phyloP scores from a whole-genome alignment of 371 early-diverging fungal genomes.

The Dichotomocladium elegans region DNA sequence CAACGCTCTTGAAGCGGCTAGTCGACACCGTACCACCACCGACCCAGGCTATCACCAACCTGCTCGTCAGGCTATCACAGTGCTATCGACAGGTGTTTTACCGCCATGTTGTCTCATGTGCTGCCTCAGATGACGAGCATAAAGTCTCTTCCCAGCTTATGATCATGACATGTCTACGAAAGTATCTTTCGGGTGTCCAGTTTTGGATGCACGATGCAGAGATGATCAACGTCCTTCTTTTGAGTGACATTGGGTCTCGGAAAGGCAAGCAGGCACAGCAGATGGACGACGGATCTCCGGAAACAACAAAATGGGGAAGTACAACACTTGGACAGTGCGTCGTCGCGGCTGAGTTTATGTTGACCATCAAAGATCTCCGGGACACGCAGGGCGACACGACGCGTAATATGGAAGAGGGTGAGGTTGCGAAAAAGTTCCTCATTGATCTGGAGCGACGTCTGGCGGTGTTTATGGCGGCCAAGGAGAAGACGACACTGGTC shows the following conservation, averaged over 20 bases:
- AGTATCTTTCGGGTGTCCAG: conserved; percentile 54
- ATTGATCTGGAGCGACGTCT: conserved; percentile 61
- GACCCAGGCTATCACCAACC: conserved; percentile 27
- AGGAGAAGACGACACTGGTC: conserved; percentile 49
- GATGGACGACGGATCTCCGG: background rate
- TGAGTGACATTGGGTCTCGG: conserved; percentile 53
- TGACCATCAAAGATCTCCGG: conserved; percentile 50
- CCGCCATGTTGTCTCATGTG: conserved; percentile 57
- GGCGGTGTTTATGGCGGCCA: conserved; percentile 53
- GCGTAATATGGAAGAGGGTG: conserved; percentile 51
- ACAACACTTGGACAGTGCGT: conserved; percentile 62
- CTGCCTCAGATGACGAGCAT: conserved; percentile 51
- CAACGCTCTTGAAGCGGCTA: conserved; percentile 25
- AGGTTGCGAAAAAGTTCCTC: conserved; percentile 60
- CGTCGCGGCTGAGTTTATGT: conserved; percentile 54
- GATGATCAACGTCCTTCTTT: conserved; percentile 56
- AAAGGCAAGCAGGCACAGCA: background rate
- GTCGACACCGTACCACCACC: conserved; percentile 20
- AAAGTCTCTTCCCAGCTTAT: conserved; percentile 42
- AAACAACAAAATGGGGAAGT: conserved; percentile 46
- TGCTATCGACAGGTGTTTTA: conserved; percentile 41
- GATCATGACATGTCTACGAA: conserved; percentile 43
- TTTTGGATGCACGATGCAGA: conserved; percentile 66
- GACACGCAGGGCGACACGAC: conserved; percentile 22
- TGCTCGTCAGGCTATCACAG: conserved; percentile 41